A percentile compares a stretch with the other conserved stretches of the same genome.
phyloP scores from a whole-genome alignment of 2,329 filamentous ascomycete species.

The Trichoderma sp. region DNA sequence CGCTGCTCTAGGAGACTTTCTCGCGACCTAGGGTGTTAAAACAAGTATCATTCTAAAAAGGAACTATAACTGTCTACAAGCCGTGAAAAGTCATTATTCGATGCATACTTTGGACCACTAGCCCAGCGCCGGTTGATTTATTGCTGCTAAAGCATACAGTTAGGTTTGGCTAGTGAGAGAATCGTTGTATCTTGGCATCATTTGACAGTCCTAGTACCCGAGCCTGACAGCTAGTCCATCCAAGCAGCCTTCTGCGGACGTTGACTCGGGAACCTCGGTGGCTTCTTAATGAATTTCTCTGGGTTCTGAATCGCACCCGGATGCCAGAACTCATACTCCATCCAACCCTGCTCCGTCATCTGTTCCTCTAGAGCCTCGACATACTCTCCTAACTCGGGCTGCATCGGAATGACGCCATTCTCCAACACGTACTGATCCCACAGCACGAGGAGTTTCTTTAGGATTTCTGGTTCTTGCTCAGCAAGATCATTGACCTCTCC shows the following conservation, averaged over 20 bases:
- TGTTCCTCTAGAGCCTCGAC: background rate
- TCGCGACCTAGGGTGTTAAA: background rate
- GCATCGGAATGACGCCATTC: slow-evolving; percentile 2
- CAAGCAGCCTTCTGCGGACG: slow-evolving; percentile 1
- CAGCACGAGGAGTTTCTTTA: background rate
- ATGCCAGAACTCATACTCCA: slow-evolving; percentile 3
- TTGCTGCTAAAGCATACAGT: too few species aligned
- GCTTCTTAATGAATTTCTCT: background rate
- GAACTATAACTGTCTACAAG: background rate
- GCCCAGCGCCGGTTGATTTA: too few species aligned
- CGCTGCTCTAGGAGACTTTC: too few species aligned
- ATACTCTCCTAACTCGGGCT: slow-evolving; percentile 1
- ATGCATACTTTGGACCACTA: background rate
- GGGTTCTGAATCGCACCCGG: slow-evolving; percentile 1
- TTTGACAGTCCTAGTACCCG: background rate
- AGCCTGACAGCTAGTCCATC: background rate
- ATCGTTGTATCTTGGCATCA: too few species aligned
- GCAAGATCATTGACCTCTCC: background rate
- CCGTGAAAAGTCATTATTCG: background rate
- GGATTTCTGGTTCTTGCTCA: slow-evolving; percentile 2
- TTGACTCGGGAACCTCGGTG: slow-evolving; percentile 1
- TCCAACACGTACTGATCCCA: slow-evolving; percentile 1
- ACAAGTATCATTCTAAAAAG: background rate
- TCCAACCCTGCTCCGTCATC: background rate
- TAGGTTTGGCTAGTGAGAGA: too few species aligned